Evolutionary conservation across 2,329 filamentous ascomycete genomes (phyloP), one percentile per base, ranked within the genome.

Genomic region (Neonectria sp.): DNA sequence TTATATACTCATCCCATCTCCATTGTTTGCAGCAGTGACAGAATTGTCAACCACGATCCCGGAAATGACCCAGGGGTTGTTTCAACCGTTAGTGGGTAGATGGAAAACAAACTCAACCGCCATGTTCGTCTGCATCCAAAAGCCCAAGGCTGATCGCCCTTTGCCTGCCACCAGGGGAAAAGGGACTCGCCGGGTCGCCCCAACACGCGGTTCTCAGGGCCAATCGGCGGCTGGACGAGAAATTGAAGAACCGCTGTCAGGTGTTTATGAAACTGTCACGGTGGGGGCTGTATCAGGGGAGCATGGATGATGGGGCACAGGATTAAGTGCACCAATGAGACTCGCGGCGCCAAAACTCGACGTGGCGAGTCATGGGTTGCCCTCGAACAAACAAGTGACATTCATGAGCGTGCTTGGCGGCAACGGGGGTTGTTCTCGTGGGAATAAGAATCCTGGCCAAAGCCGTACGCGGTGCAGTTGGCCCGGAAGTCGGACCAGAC

Each of bases 221-320:
- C 17, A 52, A 52, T 52, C 27, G 27, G 15, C 13, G 27, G 17
- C 8, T 51, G 15, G 7, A 27, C 27, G 15, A 51, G 25, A 33
- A n/a, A 33, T 29, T 29, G 48, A 51, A 51, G 4, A 51, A 51
- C 48, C 27, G 17, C 17, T 51, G 48, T 51, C 48, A 51, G 48
- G 15, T 52, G 48, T 31, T 52, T 27, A 33, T 52, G 27, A 52
- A 52, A 52, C 48, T 29, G 48, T 52, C 48, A 52, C 17, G 48
- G 48, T 33, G 48, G 27, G 17, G 48, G 12, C 48, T 31, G 48
- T 52, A 33, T 52, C 48, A 33, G 48, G 48, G 27, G 27, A 33
- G 48, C 48, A 52, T 52, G 27, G 48, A 52, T 31, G 27, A 21
- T 2, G 48, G 6, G 48, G 27, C 48, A 52, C 27, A n/a, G 48